Conservation (phyloP, 2,329 filamentous ascomycete species). For the Alternaria brassicicola region DNA sequence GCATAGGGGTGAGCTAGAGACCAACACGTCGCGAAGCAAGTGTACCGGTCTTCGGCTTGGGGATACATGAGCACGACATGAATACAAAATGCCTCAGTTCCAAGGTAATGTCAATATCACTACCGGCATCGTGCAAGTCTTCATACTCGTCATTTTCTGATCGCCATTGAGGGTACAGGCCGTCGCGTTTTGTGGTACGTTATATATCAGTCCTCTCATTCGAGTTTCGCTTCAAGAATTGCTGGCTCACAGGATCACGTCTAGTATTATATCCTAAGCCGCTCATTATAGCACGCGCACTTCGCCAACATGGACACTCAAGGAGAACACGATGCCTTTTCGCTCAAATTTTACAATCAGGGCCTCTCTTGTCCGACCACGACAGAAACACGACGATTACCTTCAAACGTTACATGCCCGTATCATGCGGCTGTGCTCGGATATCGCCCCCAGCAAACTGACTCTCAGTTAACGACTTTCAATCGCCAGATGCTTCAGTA, state of each 20-base stretch:
- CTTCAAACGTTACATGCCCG: background rate
- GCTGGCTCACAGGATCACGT: background rate
- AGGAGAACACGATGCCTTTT: background rate
- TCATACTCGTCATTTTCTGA: background rate
- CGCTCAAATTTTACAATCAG: conserved; percentile 2
- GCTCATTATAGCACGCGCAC: background rate
- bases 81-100: background rate
- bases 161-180: too few relatives aligned
- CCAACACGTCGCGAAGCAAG: background rate
- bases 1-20: background rate
- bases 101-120: background rate
- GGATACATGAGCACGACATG: background rate
- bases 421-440: conserved; percentile 3
- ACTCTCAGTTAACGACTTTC: background rate
- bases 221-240: background rate
- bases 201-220: background rate
- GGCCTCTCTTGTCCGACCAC: background rate
- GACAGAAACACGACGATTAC: background rate
- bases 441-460: background rate
- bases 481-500: background rate
- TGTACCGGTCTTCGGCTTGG: background rate
- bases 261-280: background rate
- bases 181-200: background rate
- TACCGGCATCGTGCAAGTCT: background rate
- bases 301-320: background rate